phyloP scores from a whole-genome alignment of 2,329 filamentous ascomycete species.

The Sarocladiaceae sp. region DNA sequence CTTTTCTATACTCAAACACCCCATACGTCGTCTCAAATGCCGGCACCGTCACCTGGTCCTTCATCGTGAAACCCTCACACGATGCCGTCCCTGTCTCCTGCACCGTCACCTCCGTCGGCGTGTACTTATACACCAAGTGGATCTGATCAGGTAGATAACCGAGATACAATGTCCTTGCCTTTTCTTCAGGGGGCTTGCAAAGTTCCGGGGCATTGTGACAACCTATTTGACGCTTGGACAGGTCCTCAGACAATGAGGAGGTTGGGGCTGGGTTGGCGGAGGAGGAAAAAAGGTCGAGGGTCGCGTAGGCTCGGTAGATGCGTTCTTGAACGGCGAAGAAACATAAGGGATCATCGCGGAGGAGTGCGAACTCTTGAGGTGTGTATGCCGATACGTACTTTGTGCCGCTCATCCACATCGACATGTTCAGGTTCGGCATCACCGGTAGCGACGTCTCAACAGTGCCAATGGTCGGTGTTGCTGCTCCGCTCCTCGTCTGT shows the following conservation, averaged over 20 bases:
- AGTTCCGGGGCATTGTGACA: slow-evolving; percentile 5
- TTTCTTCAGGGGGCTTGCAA: background rate
- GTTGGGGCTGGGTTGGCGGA: background rate
- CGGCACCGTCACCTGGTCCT: slow-evolving; percentile 5
- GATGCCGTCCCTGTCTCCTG: slow-evolving; percentile 1
- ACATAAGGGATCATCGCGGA: background rate
- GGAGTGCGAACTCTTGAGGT: background rate
- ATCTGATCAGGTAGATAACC: slow-evolving; percentile 5
- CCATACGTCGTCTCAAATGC: slow-evolving; percentile 2
- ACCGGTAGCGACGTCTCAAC: background rate
- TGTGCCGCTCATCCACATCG: background rate
- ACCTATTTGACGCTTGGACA: background rate
- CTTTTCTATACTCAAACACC: background rate
- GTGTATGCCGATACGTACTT: background rate
- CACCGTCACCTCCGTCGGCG: slow-evolving; percentile 1
- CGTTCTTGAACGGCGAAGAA: slow-evolving; percentile 4
- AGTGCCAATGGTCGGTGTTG: background rate
- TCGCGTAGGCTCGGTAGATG: slow-evolving; percentile 3
- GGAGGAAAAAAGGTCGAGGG: background rate
- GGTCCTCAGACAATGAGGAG: background rate
- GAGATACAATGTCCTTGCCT: background rate
- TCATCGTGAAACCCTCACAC: background rate
- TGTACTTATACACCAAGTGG: slow-evolving; percentile 4
- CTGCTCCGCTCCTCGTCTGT: too few species aligned
- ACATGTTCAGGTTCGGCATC: slow-evolving; percentile 4